Conservation (phyloP, 768 basidiomycete genomes). For the Termitomyces sp. region DNA sequence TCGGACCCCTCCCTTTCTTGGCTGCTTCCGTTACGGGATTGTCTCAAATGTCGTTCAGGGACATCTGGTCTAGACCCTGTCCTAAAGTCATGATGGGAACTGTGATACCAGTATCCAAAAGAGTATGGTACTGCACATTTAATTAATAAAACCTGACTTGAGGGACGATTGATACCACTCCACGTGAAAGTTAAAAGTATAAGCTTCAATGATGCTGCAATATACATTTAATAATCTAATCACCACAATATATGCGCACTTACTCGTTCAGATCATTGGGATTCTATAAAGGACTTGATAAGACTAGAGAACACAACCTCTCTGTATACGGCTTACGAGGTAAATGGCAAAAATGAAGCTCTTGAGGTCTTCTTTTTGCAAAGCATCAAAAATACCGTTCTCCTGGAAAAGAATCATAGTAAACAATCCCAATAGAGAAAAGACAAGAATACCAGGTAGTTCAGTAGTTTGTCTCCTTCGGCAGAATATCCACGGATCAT, state of each 20-base stretch:
- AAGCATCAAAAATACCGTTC: slow-evolving; percentile 80
- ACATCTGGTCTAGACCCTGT: slow-evolving; percentile 49
- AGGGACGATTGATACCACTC: neutral
- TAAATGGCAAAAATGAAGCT: slow-evolving; percentile 86
- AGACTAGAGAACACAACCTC: neutral
- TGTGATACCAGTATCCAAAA: slow-evolving; percentile 52
- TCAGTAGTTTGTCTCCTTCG: slow-evolving; percentile 77
- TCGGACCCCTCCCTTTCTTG: slow-evolving; percentile 58
- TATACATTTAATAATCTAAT: neutral
- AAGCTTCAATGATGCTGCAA: slow-evolving; percentile 76
- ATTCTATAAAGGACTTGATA: slow-evolving; percentile 43
- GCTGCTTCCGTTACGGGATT: slow-evolving; percentile 63
- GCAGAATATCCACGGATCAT: slow-evolving; percentile 75
- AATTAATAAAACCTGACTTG: neutral
- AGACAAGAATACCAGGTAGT: slow-evolving; percentile 60
- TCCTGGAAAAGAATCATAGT: slow-evolving; percentile 44
- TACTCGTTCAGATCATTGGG: slow-evolving; percentile 83
- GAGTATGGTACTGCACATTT: slow-evolving; percentile 53
- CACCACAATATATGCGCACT: slow-evolving; percentile 25
- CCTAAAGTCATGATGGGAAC: slow-evolving; percentile 76
- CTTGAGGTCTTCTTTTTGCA: slow-evolving; percentile 78
- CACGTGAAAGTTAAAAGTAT: slow-evolving; percentile 83
- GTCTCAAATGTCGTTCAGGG: slow-evolving; percentile 29
- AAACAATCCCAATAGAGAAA: slow-evolving; percentile 4
- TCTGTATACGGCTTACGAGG: slow-evolving; percentile 42